Evolutionary conservation across 306 rosid species (phyloP).

Genomic region (Fragaria iinumae): DNA sequence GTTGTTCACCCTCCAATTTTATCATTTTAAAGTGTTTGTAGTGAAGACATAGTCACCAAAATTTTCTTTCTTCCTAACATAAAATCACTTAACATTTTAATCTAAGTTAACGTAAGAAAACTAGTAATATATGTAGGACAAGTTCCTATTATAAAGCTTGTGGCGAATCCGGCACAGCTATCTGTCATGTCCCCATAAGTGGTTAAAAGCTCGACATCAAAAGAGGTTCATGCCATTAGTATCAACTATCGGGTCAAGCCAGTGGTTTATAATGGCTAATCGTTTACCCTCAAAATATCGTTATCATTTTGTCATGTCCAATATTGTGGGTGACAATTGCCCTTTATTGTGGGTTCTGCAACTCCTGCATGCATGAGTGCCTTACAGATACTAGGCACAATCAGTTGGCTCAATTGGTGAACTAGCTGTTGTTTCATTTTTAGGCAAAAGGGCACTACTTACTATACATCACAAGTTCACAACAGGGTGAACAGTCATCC

Average conservation of each 20-base stretch:
- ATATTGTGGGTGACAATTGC: constrained; percentile 13
- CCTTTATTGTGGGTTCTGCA: neutral
- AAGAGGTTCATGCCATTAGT: constrained; percentile 7
- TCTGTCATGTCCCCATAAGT: constrained; percentile 32
- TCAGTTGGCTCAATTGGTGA: neutral
- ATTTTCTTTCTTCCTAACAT: no score
- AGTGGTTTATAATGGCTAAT: neutral
- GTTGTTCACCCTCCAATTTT: no score
- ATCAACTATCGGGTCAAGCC: constrained; percentile 6
- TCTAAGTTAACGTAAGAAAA: no score
- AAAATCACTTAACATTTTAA: no score
- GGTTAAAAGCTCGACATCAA: constrained; percentile 28
- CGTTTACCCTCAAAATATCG: neutral
- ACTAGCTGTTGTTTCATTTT: neutral
- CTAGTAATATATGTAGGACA: neutral
- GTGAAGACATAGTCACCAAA: no score
- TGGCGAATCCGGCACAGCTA: constrained; percentile 9
- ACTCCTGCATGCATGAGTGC: neutral
- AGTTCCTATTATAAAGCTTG: neutral
- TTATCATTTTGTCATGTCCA: constrained; percentile 6
- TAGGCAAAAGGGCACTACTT: neutral
- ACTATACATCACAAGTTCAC: no score
- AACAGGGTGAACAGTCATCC: neutral
- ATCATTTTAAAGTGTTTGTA: no score
- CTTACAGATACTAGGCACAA: neutral